phyloP scores from a whole-genome alignment of 2,329 filamentous ascomycete species.

The Sporothrix brunneoviolacea region DNA sequence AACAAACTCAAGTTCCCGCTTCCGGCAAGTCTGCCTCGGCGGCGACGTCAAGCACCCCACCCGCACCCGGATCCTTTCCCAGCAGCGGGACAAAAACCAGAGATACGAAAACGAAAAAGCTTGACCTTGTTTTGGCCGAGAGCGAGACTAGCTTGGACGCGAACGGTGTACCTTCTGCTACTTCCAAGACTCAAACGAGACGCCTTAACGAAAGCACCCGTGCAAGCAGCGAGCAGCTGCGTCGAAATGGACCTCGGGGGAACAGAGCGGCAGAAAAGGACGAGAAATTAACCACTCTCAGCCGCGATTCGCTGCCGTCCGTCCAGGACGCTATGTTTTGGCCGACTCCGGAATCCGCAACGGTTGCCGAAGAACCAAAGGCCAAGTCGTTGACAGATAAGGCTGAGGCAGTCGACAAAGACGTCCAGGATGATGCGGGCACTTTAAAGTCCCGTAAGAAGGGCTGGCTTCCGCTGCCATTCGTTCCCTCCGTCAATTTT shows the following conservation, averaged over 20 bases:
- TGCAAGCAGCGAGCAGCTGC: constrained; percentile 31
- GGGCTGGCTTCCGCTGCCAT: constrained; percentile 77
- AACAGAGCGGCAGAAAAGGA: constrained; percentile 40
- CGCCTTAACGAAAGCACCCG: constrained; percentile 37
- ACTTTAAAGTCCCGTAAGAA: constrained; percentile 54
- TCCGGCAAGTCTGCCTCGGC: neutral
- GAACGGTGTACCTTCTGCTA: constrained; percentile 31
- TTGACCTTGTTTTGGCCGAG: neutral
- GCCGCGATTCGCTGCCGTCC: constrained; percentile 44
- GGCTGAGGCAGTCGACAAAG: constrained; percentile 55
- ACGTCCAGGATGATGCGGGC: constrained; percentile 50
- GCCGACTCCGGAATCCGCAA: constrained; percentile 81
- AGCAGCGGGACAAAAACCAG: constrained; percentile 9
- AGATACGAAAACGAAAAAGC: constrained; percentile 20
- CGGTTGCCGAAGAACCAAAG: constrained; percentile 63
- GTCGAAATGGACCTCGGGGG: constrained; percentile 39
- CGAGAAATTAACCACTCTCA: constrained; percentile 22
- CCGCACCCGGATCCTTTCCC: constrained; percentile 13
- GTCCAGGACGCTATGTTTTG: constrained; percentile 73
- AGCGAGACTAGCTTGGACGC: neutral
- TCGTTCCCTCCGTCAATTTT: constrained; percentile 79
- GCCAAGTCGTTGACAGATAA: constrained; percentile 53
- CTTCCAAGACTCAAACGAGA: constrained; percentile 32
- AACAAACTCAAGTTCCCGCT: constrained; percentile 23
- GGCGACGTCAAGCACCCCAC: constrained; percentile 2